Evolutionary conservation across 768 basidiomycete genomes (phyloP), one percentile per base, ranked within the genome.

Genomic region (Tricholoma bakamatsutake): DNA sequence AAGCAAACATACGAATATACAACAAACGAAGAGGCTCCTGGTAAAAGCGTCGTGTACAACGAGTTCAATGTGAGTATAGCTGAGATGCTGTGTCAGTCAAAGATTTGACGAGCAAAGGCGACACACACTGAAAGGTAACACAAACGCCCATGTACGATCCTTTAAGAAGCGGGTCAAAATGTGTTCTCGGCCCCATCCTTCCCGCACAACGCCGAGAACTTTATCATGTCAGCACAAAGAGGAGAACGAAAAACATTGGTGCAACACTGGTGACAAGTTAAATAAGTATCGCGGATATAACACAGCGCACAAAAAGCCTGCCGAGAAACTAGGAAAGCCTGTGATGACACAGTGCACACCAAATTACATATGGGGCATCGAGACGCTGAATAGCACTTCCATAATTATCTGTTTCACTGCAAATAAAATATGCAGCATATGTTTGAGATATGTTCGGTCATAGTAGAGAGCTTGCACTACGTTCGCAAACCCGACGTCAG

Each of bases 131-230:
- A 64, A 66, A 17, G 65, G 65, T 9, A 64, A 52, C 3, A 57
- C 62, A 58, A 66, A 67, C 6, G 62, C 64, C 64, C 64, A 67
- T 40, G 64, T 64, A 6, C 64, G 64, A 54, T 67, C 63, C 54
- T 54, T 59, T 57, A 67, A 53, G 51, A 65, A 67, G 15, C 63
- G 62, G 7, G 63, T 51, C n/a, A 65, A 45, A 27, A 67, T 52
- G n/a, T 59, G 46, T 48, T 64, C 61, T 17, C 57, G 58, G 8
- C 63, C 61, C 66, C 66, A 65, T 9, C 61, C 63, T 33, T 67
- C 64, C 18, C 62, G 59, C 2, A 64, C 54, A 28, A 62, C 59
- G 21, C 39, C 13, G 40, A 67, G 35, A 67, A 67, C 50, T 65
- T 67, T 33, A 54, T 39, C 64, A 66, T 64, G 3, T 67, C 40